Evolutionary conservation across 1,284 basidiomycete species (phyloP).

Genomic region (Sporisorium graminicola): DNA sequence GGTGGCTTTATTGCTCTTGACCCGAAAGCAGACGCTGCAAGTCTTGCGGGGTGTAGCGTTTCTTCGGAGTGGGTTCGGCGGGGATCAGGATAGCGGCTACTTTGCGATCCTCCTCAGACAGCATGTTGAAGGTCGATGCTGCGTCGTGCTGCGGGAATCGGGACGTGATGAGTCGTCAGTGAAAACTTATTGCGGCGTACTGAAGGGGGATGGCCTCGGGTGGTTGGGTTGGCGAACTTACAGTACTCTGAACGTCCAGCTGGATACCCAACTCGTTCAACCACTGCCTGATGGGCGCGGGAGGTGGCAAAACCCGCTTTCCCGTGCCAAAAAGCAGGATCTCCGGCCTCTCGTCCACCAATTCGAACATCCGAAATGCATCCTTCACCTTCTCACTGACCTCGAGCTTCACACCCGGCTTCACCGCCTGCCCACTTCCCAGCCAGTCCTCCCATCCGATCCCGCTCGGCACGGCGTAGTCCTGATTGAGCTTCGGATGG

Average conservation of each 20-base stretch:
- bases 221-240: slow-evolving; percentile 71
- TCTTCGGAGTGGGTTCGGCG: slow-evolving; percentile 11
- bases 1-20: background rate
- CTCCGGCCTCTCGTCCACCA: slow-evolving; percentile 74
- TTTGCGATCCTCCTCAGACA: slow-evolving; percentile 89
- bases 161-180: too few relatives aligned
- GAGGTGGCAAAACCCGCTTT: slow-evolving; percentile 78
- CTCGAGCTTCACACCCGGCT: slow-evolving; percentile 18
- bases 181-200: too few relatives aligned
- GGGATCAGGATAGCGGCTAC: slow-evolving; percentile 91
- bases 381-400: slow-evolving; percentile 34
- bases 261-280: slow-evolving; percentile 85
- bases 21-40: slow-evolving; percentile 26
- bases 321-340: slow-evolving; percentile 92
- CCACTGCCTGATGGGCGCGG: slow-evolving; percentile 78
- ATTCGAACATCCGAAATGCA: slow-evolving; percentile 47
- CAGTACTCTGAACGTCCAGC: slow-evolving; percentile 93
- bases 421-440: slow-evolving; percentile 72
- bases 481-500: slow-evolving; percentile 74
- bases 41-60: slow-evolving; percentile 25
- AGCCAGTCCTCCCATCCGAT: slow-evolving; percentile 76
- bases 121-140: slow-evolving; percentile 91
- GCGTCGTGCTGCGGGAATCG: slow-evolving; percentile 80
- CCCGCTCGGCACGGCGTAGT: slow-evolving; percentile 60
- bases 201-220: too few relatives aligned